Evolutionary conservation across 1,284 basidiomycete species (phyloP).

Genomic region (Takashimella koratensis): DNA sequence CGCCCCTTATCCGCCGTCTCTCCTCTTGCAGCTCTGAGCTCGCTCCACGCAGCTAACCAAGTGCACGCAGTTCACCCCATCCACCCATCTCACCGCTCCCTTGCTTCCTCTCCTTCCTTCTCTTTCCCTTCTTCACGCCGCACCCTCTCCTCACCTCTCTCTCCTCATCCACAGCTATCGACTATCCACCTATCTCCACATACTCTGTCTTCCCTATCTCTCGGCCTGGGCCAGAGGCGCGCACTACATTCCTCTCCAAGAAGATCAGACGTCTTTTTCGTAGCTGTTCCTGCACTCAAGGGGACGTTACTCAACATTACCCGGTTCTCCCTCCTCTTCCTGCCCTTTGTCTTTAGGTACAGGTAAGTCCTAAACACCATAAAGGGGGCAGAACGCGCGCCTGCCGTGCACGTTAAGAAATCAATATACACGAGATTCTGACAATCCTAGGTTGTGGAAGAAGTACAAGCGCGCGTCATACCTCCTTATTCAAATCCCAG

Average conservation of each 20-base stretch:
- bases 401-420: not conserved
- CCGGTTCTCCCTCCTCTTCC: conserved; percentile 48
- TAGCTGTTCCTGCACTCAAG: conserved; percentile 52
- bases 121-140: not conserved
- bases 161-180: not conserved
- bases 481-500: conserved; percentile 51
- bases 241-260: conserved; percentile 41
- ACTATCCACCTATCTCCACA: too few relatives aligned
- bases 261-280: conserved; percentile 51
- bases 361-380: too few relatives aligned
- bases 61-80: too few relatives aligned
- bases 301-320: conserved; percentile 48
- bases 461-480: conserved; percentile 47
- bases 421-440: not conserved
- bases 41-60: too few relatives aligned
- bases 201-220: not conserved
- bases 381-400: too few relatives aligned
- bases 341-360: conserved; percentile 53
- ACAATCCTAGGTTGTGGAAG: conserved; percentile 43
- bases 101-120: not conserved
- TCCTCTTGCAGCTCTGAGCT: too few relatives aligned
- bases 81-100: conserved; percentile 1
- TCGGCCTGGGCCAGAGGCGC: conserved; percentile 1
- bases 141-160: not conserved
- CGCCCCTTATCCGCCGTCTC: too few relatives aligned